Base-by-base conservation (phyloP, 352 stramenopile genomes). In the Phytophthora sojae region DNA sequence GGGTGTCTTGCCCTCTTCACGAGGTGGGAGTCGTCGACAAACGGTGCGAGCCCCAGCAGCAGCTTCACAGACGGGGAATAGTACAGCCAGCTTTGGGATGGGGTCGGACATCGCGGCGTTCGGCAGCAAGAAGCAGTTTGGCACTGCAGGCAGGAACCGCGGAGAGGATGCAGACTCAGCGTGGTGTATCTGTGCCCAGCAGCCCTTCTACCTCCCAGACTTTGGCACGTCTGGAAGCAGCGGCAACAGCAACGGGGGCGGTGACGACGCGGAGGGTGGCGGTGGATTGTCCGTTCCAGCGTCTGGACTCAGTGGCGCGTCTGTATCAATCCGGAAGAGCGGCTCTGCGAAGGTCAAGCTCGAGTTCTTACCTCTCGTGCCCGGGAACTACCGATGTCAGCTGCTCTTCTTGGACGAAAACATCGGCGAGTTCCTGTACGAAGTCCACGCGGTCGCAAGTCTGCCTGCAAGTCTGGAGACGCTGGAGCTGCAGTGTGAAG, bases 381-480 rank as follows among this genome's bases (percentile, higher is more conserved):
- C 93, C 9, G 96, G 96, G 0, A 85, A 81, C 30, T 98, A 97
- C 81, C 88, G 85, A 23, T 98, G 90, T 56, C 89, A 97, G 57
- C 51, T 99, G 6, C 73, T 98, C 0, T 95, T 99, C 19, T 44
- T 98, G 19, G 93, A 99, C 54, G 88, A 98, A 39, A 91, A 92
- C 17, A 82, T 97, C 3, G 96, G 96, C n/a, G 94, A 99, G 63
- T 98, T 99, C 59, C 81, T 97, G 55, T 97, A 98, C 61, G 93
- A 98, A 63, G 75, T 99, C 3, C 78, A 93, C 21, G 94, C 80
- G 0, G 82, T 87, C 1, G 92, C 94, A 5, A 87, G 86, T 26
- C 76, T 98, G 4, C 96, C 96, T 3, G 47, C 73, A 2, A 85
- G 71, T 54, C 70, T 92, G 6, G 93, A 97, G 55, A 91, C 77